Evolutionary conservation across 1,284 basidiomycete species (phyloP).

Genomic region (Sporisorium reilianum): DNA sequence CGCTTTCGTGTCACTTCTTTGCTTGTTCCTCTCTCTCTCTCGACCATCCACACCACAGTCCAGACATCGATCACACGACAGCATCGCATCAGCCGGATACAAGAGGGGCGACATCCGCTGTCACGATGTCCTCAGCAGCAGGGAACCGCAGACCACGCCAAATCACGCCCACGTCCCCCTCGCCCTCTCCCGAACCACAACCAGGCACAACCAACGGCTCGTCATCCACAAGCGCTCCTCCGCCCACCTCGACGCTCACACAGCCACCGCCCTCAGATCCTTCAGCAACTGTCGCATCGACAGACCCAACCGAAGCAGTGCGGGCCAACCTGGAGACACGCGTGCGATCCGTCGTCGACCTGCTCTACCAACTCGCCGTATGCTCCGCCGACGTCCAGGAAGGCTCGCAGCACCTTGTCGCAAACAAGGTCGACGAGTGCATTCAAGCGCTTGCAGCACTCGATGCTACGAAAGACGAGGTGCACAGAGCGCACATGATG

Average conservation of each 20-base stretch:
- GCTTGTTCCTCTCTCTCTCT: not conserved
- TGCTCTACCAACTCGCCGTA: constrained; percentile 63
- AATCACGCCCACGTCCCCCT: constrained; percentile 51
- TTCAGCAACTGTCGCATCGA: not conserved
- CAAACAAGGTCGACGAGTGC: constrained; percentile 58
- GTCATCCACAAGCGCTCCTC: constrained; percentile 1
- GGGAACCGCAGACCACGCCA: constrained; percentile 28
- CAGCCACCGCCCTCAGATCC: not conserved
- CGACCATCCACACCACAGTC: too few species aligned
- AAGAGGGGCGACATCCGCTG: not conserved
- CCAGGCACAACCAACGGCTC: constrained; percentile 23
- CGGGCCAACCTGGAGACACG: constrained; percentile 55
- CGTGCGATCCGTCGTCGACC: constrained; percentile 58
- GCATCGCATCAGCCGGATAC: not conserved
- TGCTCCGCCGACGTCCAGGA: constrained; percentile 63
- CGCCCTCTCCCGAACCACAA: constrained; percentile 46
- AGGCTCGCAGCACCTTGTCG: constrained; percentile 56
- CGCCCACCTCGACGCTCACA: not conserved
- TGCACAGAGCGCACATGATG: constrained; percentile 47
- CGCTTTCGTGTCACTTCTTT: constrained; percentile 4
- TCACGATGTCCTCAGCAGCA: constrained; percentile 29
- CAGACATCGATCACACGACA: too few species aligned
- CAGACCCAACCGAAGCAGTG: constrained; percentile 33
- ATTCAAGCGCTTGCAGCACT: constrained; percentile 57
- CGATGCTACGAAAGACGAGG: constrained; percentile 52